Conservation (phyloP, 192 early-diverging fungal species). For the Rhizophagus sp. region DNA sequence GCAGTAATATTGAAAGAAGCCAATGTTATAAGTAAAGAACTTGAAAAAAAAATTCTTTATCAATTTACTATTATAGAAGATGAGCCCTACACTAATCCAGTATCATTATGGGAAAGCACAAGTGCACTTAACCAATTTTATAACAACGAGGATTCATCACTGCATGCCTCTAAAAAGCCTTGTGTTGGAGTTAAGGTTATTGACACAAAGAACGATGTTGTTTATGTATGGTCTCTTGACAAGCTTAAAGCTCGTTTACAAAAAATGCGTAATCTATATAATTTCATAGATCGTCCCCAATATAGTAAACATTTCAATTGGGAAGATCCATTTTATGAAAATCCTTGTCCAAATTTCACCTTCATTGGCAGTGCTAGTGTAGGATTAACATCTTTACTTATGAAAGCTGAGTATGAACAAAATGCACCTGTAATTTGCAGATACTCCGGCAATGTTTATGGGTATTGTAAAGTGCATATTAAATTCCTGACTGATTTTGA, state of each 20-base stretch:
- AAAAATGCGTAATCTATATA: slow-evolving; percentile 71
- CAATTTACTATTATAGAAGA: slow-evolving; percentile 79
- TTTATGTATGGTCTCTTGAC: slow-evolving; percentile 67
- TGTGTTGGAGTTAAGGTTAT: slow-evolving; percentile 58
- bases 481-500: slow-evolving; percentile 41
- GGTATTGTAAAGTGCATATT: slow-evolving; percentile 43
- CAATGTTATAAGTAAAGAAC: slow-evolving; percentile 84
- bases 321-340: slow-evolving; percentile 64
- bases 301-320: slow-evolving; percentile 57
- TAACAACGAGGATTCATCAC: slow-evolving; percentile 48
- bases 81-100: slow-evolving; percentile 49
- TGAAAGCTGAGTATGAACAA: slow-evolving; percentile 48
- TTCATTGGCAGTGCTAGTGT: slow-evolving; percentile 55
- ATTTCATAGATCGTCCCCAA: slow-evolving; percentile 56
- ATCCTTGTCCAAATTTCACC: slow-evolving; percentile 51
- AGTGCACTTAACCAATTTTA: slow-evolving; percentile 50
- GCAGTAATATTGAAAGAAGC: slow-evolving; percentile 83
- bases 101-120: slow-evolving; percentile 56
- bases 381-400: slow-evolving; percentile 42
- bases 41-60: slow-evolving; percentile 79
- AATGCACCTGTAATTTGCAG: slow-evolving; percentile 47
- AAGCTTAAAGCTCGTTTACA: slow-evolving; percentile 58
- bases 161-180: slow-evolving; percentile 46
- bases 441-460: slow-evolving; percentile 45
- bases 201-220: slow-evolving; percentile 53